Base-by-base conservation (phyloP, 371 early-diverging fungal genomes). In the Blakeslea trispora region DNA sequence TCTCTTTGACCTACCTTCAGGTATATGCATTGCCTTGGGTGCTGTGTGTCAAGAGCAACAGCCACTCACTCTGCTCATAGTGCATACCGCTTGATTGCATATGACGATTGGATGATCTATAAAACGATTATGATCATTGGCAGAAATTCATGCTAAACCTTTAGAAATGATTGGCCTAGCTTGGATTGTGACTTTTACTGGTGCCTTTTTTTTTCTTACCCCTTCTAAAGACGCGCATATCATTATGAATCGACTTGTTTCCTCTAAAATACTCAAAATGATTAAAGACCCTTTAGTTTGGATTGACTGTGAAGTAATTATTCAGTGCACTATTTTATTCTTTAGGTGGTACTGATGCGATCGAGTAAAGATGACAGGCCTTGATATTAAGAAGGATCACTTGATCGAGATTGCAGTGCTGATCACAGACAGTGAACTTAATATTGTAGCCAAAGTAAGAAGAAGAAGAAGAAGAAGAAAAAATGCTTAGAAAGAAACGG, bases 331-430 rank as follows among this genome's bases (percentile, higher is more conserved):
- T 1, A 21, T 40, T 5, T 10, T 9, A 23, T 11, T 17, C 5
- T 46, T 46, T 37, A 41, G 15, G 14, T 50, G 32, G 21, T 39
- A 18, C 28, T 28, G 28, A 28, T 7, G 7, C 7, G 28, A 28
- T 7, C 7, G 28, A 28, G 3, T 28, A 28, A 28, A 78, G 82
- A 88, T 85, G 84, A 82, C 85, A 21, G 92, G 92, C 43, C 82
- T 92, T 34, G 82, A 85, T 61, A 60, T 87, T 3, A 53, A 52
- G 17, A 83, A 79, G 42, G 87, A 85, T 57, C 81, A 81, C 44
- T 78, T 96, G 63, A 88, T 97, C 50, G 96, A 96, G 70, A 89
- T 95, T 48, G 94, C 95, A 0, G 87, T 86, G 39, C 77, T 96
- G 45, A 78, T 96, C 55, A 95, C 96, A 3, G 93, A 96, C 62